phyloP scores from a whole-genome alignment of 306 rosid species.

The Vigna radiata region DNA sequence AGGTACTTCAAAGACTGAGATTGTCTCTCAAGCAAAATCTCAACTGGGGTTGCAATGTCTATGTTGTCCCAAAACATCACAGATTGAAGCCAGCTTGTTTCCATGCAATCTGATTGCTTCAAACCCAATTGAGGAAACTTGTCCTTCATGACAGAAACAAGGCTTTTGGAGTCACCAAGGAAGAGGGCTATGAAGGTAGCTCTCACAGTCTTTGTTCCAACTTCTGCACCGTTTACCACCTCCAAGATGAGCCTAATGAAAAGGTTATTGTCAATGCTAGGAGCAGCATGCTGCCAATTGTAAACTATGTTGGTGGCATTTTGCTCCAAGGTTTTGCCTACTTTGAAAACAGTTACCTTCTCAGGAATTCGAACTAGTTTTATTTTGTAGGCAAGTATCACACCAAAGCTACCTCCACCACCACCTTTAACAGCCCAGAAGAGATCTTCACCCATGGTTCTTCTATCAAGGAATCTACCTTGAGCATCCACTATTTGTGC shows the following conservation, averaged over 20 bases:
- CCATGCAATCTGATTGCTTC: conserved; percentile 53
- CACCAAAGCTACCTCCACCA: conserved; percentile 65
- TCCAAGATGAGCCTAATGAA: conserved; percentile 62
- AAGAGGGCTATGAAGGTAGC: conserved; percentile 51
- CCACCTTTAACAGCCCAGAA: conserved; percentile 70
- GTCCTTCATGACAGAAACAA: conserved; percentile 49
- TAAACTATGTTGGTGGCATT: conserved; percentile 52
- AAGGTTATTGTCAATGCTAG: conserved; percentile 48
- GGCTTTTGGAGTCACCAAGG: conserved; percentile 59
- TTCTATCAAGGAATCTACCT: conserved; percentile 56
- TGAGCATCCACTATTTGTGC: conserved; percentile 55
- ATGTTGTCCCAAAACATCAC: conserved; percentile 59
- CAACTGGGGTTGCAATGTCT: conserved; percentile 38
- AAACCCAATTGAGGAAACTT: conserved; percentile 63
- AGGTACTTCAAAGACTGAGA: conserved; percentile 48
- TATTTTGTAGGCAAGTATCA: conserved; percentile 55
- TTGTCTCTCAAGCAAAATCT: conserved; percentile 53
- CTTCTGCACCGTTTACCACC: conserved; percentile 44
- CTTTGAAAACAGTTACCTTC: conserved; percentile 59
- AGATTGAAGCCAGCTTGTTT: conserved; percentile 62
- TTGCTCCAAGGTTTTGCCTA: conserved; percentile 49
- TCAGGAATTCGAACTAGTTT: conserved; percentile 57
- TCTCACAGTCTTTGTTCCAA: conserved; percentile 49
- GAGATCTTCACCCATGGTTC: conserved; percentile 64
- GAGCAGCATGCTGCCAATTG: conserved; percentile 62